Evolutionary conservation across 305 asterid species (phyloP).

Genomic region (Fraxinus angustifolia): DNA sequence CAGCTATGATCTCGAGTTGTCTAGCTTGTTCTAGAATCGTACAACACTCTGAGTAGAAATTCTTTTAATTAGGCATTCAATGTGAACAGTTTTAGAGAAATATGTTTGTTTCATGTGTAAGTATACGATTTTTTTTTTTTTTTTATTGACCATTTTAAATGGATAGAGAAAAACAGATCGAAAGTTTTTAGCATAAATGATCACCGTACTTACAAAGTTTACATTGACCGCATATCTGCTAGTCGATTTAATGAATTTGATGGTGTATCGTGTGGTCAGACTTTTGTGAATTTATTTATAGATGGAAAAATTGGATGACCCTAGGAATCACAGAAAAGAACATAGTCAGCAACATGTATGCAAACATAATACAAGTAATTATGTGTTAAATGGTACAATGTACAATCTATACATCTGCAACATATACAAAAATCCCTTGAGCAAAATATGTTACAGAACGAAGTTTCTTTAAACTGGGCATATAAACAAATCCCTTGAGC

Average conservation of each 20-base stretch:
- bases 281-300: background rate
- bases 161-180: background rate
- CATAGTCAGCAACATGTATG: background rate
- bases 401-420: conserved; percentile 17
- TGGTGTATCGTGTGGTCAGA: background rate
- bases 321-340: background rate
- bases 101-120: background rate
- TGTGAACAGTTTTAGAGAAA: background rate
- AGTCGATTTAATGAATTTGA: background rate
- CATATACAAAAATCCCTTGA: conserved; percentile 13
- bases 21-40: background rate
- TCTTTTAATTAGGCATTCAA: background rate
- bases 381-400: conserved; percentile 13
- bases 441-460: conserved; percentile 4
- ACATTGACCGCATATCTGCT: background rate
- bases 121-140: background rate
- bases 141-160: background rate
- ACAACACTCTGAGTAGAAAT: background rate
- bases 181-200: background rate
- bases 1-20: background rate
- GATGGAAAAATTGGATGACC: background rate
- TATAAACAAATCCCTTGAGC: background rate
- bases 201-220: background rate
- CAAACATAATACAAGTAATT: background rate
- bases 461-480: background rate